These are phyloP conservation scores for Raphanus sativus DNA, from an alignment of 345 rosid species.

Conservation along the genomic window DNA sequence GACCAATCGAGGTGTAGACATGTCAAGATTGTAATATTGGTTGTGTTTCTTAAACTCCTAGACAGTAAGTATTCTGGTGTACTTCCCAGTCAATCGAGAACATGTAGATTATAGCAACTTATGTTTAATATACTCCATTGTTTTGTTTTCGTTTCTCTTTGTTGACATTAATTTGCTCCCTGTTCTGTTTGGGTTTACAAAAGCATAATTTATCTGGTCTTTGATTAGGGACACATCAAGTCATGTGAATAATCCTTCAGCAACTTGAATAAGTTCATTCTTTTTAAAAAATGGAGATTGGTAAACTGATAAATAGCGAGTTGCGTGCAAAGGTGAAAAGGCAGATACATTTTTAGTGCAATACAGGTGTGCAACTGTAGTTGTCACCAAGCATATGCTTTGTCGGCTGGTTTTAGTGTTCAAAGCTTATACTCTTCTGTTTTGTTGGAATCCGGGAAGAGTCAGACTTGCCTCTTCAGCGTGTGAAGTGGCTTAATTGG, in stretches of 20 bases:
- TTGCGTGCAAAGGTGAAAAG: constrained; percentile 40
- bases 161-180: background rate
- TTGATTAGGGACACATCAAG: constrained; percentile 16
- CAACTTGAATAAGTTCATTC: constrained; percentile 21
- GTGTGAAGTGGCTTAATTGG: constrained; percentile 38
- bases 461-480: constrained; percentile 40
- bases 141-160: background rate
- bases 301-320: constrained; percentile 27
- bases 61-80: constrained; percentile 4
- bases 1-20: background rate
- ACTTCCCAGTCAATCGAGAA: background rate
- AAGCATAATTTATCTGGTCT: constrained; percentile 12
- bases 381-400: constrained; percentile 40
- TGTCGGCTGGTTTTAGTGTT: constrained; percentile 32
- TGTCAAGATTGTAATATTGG: constrained; percentile 5
- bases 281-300: background rate
- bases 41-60: background rate
- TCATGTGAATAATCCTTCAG: constrained; percentile 21
- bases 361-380: constrained; percentile 37
- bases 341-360: constrained; percentile 18
- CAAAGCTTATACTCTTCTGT: constrained; percentile 29
- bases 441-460: constrained; percentile 32
- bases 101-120: constrained; percentile 9
- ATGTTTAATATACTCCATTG: background rate
- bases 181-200: constrained; percentile 10